Evolutionary conservation across 176 grass and related monocot species (phyloP).

Genomic region (Ampelocalamus luodianensis): DNA sequence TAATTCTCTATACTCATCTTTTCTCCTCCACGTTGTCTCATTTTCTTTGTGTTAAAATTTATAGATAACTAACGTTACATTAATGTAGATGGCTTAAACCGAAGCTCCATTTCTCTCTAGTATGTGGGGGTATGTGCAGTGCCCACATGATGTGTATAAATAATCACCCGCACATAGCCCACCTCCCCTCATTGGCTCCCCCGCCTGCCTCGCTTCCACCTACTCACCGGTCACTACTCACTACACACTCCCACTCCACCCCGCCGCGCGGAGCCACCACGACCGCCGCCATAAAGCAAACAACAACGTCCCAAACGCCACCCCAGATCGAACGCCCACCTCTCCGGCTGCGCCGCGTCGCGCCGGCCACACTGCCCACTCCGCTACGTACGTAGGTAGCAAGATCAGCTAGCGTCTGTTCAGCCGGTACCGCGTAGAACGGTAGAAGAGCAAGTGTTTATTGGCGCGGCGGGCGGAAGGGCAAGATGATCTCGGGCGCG

Average conservation of each 20-base stretch:
- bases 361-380: background rate
- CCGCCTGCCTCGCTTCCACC: slow-evolving; percentile 37
- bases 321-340: background rate
- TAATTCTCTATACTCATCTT: too few species aligned
- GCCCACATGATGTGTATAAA: slow-evolving; percentile 72
- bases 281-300: slow-evolving; percentile 5
- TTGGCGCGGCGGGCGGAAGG: background rate
- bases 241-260: slow-evolving; percentile 20
- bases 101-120: background rate
- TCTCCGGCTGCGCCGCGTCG: background rate
- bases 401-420: background rate
- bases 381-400: background rate
- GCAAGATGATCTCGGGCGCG: slow-evolving; percentile 73
- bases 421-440: background rate
- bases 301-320: background rate
- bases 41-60: too few species aligned
- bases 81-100: background rate
- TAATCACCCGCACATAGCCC: slow-evolving; percentile 58
- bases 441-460: background rate
- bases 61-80: too few species aligned
- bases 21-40: too few species aligned
- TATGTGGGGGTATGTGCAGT: slow-evolving; percentile 14
- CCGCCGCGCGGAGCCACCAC: background rate
- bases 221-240: background rate
- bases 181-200: slow-evolving; percentile 29